Percentiles rank a stretch among this genome's conserved stretches.
Evolutionary conservation across 768 basidiomycete genomes (phyloP).

Genomic region (Hemileccinum rubropunctum): DNA sequence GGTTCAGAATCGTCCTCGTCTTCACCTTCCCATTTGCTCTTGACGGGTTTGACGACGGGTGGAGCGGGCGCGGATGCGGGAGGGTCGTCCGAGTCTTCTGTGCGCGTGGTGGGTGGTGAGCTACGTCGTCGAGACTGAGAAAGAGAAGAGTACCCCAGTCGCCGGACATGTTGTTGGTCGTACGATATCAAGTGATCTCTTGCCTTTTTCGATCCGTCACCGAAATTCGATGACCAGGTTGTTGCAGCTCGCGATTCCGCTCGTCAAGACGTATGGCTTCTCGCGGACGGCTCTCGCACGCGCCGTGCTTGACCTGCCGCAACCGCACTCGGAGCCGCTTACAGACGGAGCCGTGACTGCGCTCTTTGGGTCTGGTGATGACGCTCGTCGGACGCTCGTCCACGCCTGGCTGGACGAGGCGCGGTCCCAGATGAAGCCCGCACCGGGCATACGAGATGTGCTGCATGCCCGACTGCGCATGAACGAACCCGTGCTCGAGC

Average conservation of each 20-base stretch:
- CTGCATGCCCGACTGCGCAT: conserved; percentile 55
- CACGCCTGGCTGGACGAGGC: conserved; percentile 76
- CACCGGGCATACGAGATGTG: conserved; percentile 43
- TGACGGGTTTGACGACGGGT: conserved; percentile 32
- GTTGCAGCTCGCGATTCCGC: conserved; percentile 59
- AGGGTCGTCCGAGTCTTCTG: conserved; percentile 40
- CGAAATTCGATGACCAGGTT: too few relatives aligned
- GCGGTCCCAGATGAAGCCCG: conserved; percentile 43
- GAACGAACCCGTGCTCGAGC: conserved; percentile 63
- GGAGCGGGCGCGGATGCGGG: conserved; percentile 24
- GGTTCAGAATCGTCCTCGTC: conserved; percentile 83
- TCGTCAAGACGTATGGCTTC: conserved; percentile 69
- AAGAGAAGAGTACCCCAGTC: conserved; percentile 43
- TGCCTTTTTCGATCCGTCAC: conserved; percentile 9
- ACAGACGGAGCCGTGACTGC: conserved; percentile 68
- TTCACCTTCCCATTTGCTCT: conserved; percentile 85
- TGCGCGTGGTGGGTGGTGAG: conserved; percentile 23
- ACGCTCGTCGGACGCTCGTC: conserved; percentile 62
- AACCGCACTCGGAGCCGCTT: conserved; percentile 55
- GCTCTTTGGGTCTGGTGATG: conserved; percentile 69
- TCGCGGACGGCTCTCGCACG: conserved; percentile 66
- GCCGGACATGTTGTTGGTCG: conserved; percentile 30
- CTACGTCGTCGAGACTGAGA: conserved; percentile 1
- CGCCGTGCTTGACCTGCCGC: conserved; percentile 54
- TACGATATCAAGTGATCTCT: neutral